Conservation (phyloP, 371 early-diverging fungal genomes). For the Syncephalastrum sp. region DNA sequence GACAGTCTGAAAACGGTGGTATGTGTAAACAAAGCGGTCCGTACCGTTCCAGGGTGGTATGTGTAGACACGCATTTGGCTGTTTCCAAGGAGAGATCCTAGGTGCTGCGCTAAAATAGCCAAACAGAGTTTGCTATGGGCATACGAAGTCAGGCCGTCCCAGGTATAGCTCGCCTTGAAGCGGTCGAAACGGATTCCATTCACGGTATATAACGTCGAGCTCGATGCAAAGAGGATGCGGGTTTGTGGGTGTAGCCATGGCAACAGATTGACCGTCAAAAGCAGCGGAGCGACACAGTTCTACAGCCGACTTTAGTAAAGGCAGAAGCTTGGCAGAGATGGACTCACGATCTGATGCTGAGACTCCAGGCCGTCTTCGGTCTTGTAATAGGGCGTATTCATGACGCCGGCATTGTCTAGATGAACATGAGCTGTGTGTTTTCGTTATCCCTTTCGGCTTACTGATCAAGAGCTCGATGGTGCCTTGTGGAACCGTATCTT, state of each 20-base stretch:
- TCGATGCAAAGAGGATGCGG: slow-evolving; percentile 40
- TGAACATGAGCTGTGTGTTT: not conserved
- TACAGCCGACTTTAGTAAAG: not conserved
- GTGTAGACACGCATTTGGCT: not conserved
- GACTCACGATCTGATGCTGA: slow-evolving; percentile 59
- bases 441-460: slow-evolving; percentile 13
- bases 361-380: slow-evolving; percentile 71
- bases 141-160: slow-evolving; percentile 38
- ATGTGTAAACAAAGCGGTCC: slow-evolving; percentile 36
- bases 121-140: slow-evolving; percentile 41
- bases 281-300: slow-evolving; percentile 41
- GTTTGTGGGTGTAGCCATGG: slow-evolving; percentile 30
- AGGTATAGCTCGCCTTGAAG: slow-evolving; percentile 11
- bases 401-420: slow-evolving; percentile 72
- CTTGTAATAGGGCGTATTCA: slow-evolving; percentile 61
- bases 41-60: slow-evolving; percentile 49
- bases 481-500: slow-evolving; percentile 14
- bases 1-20: slow-evolving; percentile 31
- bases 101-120: slow-evolving; percentile 16
- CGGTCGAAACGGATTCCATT: slow-evolving; percentile 18
- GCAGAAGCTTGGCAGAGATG: not conserved
- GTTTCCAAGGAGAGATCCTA: slow-evolving; percentile 10
- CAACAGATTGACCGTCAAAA: slow-evolving; percentile 25
- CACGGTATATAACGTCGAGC: slow-evolving; percentile 36
- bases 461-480: slow-evolving; percentile 34